phyloP scores from a whole-genome alignment of 352 stramenopile genomes.

The Achlya hypogyna region DNA sequence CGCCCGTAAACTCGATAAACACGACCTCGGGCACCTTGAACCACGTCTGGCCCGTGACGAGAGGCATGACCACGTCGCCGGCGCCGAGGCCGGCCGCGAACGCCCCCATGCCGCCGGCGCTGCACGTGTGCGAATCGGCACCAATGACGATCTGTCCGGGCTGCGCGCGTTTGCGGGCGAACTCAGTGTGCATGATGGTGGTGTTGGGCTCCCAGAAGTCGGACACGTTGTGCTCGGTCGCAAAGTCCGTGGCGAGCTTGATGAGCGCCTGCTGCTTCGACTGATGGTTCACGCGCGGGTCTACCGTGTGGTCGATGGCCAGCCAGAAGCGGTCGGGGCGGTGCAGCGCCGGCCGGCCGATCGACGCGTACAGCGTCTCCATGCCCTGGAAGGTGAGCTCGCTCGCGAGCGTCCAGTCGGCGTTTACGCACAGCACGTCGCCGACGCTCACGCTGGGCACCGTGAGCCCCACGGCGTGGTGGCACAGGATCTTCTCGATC shows the following conservation, averaged over 20 bases:
- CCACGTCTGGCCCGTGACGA: conserved; percentile 77
- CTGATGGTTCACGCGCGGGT: conserved; percentile 67
- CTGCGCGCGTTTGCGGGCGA: conserved; percentile 67
- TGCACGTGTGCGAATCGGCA: conserved; percentile 69
- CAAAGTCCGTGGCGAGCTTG: conserved; percentile 68
- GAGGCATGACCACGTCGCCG: conserved; percentile 71
- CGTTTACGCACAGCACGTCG: conserved; percentile 67
- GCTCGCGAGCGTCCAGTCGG: conserved; percentile 71
- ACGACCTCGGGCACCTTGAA: conserved; percentile 74
- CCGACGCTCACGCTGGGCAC: conserved; percentile 45
- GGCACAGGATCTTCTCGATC: conserved; percentile 80
- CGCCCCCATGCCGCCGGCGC: conserved; percentile 59
- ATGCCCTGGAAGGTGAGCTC: conserved; percentile 78
- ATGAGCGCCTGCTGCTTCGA: conserved; percentile 75
- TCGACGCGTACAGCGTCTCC: conserved; percentile 70
- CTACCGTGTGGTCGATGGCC: conserved; percentile 70
- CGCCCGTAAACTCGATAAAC: conserved; percentile 71
- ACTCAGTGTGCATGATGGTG: conserved; percentile 83
- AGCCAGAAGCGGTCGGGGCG: conserved; percentile 78
- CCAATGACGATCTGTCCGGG: conserved; percentile 79
- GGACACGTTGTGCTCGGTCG: conserved; percentile 51
- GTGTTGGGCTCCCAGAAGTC: conserved; percentile 78
- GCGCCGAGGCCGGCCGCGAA: conserved; percentile 65
- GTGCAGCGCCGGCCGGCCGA: conserved; percentile 58
- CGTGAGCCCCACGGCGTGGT: conserved; percentile 46